Base-by-base conservation (phyloP, 768 basidiomycete genomes). In the Suillus brevipes region DNA sequence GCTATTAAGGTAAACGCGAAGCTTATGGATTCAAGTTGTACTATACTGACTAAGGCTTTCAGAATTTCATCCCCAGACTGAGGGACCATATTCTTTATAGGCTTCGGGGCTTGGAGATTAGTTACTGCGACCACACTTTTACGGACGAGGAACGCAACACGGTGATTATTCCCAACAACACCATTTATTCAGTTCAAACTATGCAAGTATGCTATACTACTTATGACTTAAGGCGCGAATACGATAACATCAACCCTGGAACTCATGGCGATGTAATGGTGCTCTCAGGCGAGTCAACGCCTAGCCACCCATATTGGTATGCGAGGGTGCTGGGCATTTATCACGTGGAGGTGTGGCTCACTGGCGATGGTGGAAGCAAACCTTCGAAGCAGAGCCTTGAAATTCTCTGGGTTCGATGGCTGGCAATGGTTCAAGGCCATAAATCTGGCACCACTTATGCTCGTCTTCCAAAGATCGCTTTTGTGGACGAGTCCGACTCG, bases 371-470 rank as follows among this genome's bases (percentile, higher is more conserved):
- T 1, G 12, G 62, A 0, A 14, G 0, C 72, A 10, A 8, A 36
- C 25, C 2, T 67, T 34, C 20, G 62, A 60, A 1, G 34, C 36
- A 2, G 58, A 45, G 12, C 58, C 67, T 9, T 64, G 64, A 81
- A 2, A 77, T 84, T 25, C 67, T 85, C 2, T 83, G 78, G 72
- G 80, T 85, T 0, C 69, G 72, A 0, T 81, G 81, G 79, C 72
- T 80, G 52, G 74, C 73, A 2, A 47, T 61, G 0, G 77, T 82
- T 47, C 65, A 63, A 0, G 64, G 18, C 43, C 4, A 64, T 56
- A 36, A 23, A 1, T 70, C 66, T 16, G 78, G 82, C 1, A 76
- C 76, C 64, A 67, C 66, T 1, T 40, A 63, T 0, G 68, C 73
- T 12, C 71, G 73, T 0, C 70, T 84, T 0, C 81, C 77, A 6